phyloP scores from a whole-genome alignment of 2,329 filamentous ascomycete genomes.

The Alternaria ventricosa region DNA sequence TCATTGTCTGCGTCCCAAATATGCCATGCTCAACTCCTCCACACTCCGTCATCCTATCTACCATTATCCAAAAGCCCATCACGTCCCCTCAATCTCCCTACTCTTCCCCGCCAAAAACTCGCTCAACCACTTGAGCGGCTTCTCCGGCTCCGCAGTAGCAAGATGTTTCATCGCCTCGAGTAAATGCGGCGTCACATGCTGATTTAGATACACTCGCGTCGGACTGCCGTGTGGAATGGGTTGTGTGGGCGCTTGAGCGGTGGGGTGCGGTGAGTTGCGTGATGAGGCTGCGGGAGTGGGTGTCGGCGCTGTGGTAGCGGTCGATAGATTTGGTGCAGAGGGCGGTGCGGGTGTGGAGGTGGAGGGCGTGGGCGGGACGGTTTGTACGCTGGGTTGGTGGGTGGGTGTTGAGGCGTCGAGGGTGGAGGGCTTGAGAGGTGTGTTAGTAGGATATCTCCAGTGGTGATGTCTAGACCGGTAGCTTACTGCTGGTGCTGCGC shows the following conservation, averaged over 20 bases:
- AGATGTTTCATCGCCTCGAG: conserved; percentile 61
- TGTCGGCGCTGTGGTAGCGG: conserved; percentile 6
- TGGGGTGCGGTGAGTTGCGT: conserved; percentile 47
- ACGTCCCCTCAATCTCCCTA: conserved; percentile 54
- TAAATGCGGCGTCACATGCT: conserved; percentile 58
- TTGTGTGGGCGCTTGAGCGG: conserved; percentile 37
- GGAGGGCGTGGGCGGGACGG: conserved; percentile 15
- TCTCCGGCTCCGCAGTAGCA: conserved; percentile 58
- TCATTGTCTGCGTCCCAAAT: neutral
- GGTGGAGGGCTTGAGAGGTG: neutral
- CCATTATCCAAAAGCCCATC: neutral
- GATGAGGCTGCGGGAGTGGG: conserved; percentile 29
- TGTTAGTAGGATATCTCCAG: neutral
- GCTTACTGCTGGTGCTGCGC: conserved; percentile 13
- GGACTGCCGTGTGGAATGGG: conserved; percentile 56
- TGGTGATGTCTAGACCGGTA: neutral
- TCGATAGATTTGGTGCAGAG: neutral
- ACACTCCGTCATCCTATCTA: neutral
- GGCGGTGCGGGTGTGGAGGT: conserved; percentile 4
- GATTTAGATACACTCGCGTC: conserved; percentile 58
- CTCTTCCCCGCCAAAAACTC: conserved; percentile 57
- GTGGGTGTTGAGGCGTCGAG: neutral
- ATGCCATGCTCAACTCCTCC: neutral
- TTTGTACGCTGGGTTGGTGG: conserved; percentile 15
- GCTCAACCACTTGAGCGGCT: conserved; percentile 57